Conservation (phyloP, 2,329 filamentous ascomycete species). For the Diaporthe batatas region DNA sequence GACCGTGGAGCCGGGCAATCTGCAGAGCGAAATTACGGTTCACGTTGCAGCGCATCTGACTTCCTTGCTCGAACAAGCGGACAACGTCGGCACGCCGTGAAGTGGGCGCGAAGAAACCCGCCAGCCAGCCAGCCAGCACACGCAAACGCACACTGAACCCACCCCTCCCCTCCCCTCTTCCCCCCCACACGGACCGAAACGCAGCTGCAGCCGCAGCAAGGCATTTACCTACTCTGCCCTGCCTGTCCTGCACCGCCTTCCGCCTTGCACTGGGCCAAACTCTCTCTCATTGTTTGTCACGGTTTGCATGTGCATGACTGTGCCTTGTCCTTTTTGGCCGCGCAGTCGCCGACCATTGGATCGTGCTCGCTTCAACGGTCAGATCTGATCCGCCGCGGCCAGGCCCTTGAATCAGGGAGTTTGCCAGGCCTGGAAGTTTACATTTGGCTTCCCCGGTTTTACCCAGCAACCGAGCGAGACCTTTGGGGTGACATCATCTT, state of each 20-base stretch:
- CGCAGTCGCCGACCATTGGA: conserved; percentile 3
- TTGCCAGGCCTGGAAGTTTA: conserved; percentile 11
- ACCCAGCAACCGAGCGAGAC: conserved; percentile 27
- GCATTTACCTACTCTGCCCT: neutral
- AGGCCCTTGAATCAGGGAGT: conserved; percentile 17
- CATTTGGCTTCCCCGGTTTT: conserved; percentile 27
- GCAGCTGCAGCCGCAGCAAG: neutral
- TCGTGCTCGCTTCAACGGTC: neutral
- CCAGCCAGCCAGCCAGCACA: neutral
- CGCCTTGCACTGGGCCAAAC: neutral
- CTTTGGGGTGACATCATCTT: conserved; percentile 20
- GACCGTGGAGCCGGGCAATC: conserved; percentile 39
- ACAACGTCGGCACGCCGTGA: conserved; percentile 2
- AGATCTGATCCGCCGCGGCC: conserved; percentile 7
- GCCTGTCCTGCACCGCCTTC: neutral
- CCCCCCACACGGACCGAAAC: neutral
- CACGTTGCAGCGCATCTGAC: conserved; percentile 6
- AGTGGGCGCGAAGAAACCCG: conserved; percentile 23
- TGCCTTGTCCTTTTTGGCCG: neutral
- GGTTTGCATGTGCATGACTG: conserved; percentile 8
- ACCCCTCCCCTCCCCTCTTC: neutral
- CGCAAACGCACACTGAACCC: neutral
- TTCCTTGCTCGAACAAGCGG: neutral
- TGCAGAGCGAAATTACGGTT: conserved; percentile 38
- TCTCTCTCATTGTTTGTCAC: neutral